These are phyloP conservation scores for Daldinia caldariorum DNA, from an alignment of 495 filamentous ascomycete genomes.

Conservation along the genomic window DNA sequence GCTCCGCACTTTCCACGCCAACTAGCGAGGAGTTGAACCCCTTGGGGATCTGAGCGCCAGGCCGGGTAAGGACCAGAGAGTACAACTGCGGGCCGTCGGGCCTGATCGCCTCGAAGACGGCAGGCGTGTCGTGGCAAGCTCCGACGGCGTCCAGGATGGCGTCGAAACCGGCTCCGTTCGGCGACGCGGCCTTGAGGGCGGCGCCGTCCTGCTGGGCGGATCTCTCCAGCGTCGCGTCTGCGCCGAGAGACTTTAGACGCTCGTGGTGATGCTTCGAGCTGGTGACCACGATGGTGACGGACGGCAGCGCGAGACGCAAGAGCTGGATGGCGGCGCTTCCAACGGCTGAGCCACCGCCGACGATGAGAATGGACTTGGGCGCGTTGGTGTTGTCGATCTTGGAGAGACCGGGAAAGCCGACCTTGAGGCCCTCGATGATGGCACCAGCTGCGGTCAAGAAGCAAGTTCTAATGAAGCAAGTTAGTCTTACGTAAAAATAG, in stretches of 20 bases:
- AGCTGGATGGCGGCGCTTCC: slow-evolving; percentile 56
- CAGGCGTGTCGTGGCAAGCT: slow-evolving; percentile 27
- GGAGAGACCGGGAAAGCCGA: slow-evolving; percentile 49
- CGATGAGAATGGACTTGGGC: slow-evolving; percentile 51
- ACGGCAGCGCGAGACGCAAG: slow-evolving; percentile 50
- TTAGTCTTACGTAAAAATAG: neutral
- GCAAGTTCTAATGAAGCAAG: slow-evolving; percentile 44
- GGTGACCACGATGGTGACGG: slow-evolving; percentile 51
- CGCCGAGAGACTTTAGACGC: slow-evolving; percentile 48
- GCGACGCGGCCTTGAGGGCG: slow-evolving; percentile 47
- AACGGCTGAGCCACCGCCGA: slow-evolving; percentile 57
- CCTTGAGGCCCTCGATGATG: slow-evolving; percentile 43
- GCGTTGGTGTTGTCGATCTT: slow-evolving; percentile 18
- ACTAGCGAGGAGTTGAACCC: slow-evolving; percentile 40
- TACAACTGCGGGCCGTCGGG: slow-evolving; percentile 50
- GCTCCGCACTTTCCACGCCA: slow-evolving; percentile 34
- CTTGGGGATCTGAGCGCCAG: slow-evolving; percentile 40
- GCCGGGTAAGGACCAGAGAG: slow-evolving; percentile 49
- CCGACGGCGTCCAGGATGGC: slow-evolving; percentile 53
- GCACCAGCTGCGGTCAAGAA: slow-evolving; percentile 53
- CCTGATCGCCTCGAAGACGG: slow-evolving; percentile 33
- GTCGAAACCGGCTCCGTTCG: slow-evolving; percentile 51
- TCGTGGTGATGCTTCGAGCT: slow-evolving; percentile 51
- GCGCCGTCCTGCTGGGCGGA: slow-evolving; percentile 24
- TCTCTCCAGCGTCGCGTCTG: slow-evolving; percentile 48